Evolutionary conservation across 2,329 filamentous ascomycete species (phyloP).

Genomic region (Bipolaris oryzae): DNA sequence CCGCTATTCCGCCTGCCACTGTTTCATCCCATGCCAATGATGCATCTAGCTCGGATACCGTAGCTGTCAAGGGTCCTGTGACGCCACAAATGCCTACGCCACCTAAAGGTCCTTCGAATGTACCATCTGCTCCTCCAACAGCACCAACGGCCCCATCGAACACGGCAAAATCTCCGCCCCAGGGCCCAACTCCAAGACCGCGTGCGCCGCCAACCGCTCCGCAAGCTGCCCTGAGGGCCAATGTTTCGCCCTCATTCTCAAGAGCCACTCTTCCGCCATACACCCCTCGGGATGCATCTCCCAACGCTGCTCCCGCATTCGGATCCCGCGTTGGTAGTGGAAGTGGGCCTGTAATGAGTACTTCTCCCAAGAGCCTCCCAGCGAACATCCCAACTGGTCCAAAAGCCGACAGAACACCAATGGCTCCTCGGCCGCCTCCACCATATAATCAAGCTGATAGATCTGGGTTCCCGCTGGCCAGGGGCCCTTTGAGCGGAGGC

Average conservation of each 20-base stretch:
- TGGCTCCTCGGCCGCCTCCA: conserved; percentile 37
- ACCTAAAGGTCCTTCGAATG: conserved; percentile 8
- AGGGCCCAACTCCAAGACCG: conserved; percentile 36
- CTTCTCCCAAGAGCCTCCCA: conserved; percentile 45
- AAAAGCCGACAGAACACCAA: conserved; percentile 44
- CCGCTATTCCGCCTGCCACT: conserved; percentile 22
- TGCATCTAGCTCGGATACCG: conserved; percentile 17
- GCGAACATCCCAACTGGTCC: conserved; percentile 51
- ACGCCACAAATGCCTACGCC: conserved; percentile 16
- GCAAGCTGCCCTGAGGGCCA: conserved; percentile 39
- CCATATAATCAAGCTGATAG: conserved; percentile 41
- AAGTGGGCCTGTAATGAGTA: conserved; percentile 33
- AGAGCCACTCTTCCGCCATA: conserved; percentile 36
- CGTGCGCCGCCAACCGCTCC: conserved; percentile 43
- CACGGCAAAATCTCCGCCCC: conserved; percentile 37
- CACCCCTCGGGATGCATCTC: conserved; percentile 35
- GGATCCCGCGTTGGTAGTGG: conserved; percentile 33
- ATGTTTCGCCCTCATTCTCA: conserved; percentile 42
- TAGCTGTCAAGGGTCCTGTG: conserved; percentile 21
- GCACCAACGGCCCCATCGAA: conserved; percentile 14
- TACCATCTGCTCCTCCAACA: conserved; percentile 8
- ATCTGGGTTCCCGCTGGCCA: conserved; percentile 33
- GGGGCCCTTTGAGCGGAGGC: conserved; percentile 42
- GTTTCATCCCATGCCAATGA: conserved; percentile 14
- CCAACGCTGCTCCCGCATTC: conserved; percentile 29